Base-by-base conservation (phyloP, 257 asterid species). In the Nicotiana paniculata region DNA sequence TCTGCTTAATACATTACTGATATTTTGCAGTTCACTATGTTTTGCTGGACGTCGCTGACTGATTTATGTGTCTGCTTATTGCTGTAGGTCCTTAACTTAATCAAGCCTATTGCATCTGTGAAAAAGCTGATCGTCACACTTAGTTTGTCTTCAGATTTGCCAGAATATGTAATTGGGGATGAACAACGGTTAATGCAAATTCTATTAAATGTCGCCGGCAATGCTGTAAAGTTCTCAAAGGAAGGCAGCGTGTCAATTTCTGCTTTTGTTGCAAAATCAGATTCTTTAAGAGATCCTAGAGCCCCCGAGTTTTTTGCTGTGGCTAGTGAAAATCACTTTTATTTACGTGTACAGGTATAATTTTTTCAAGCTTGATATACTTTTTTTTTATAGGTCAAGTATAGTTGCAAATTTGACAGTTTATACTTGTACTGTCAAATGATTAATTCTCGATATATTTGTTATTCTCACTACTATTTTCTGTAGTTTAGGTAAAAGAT, bases 161-260 rank as follows among this genome's bases (percentile, higher is more conserved):
- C 93, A 3, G 98, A 91, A 80, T 90, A 86, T 85, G 96, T 93
- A 30, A 78, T 91, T 77, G 98, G 99, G 78, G 99, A 96, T 86
- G 99, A 94, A 86, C 93, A 96, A 83, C 86, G 98, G 86, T 86
- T 96, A 26, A 90, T 94, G 97, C 99, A 96, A 89, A 88, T 93
- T 64, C 88, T 96, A 64, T 82, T 96, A 57, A 96, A 96, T 81
- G 89, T 96, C 69, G 91, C 91, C 69, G 99, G 99, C 66, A 96
- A 96, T 88, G 99, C 99, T 58, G 97, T 95, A 79, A 96, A 96
- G 85, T 96, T 96, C 92, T 88, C 98, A 8, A 96, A 90, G 87
- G 98, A 94, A 83, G 99, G 99, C 28, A 91, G 97, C 32, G 82
- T 94, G 67, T 90, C 97, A 6, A 85, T 96, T 79, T 82, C 95